Evolutionary conservation across 257 asterid genomes (phyloP).

Genomic region (Gentiana dahurica): DNA sequence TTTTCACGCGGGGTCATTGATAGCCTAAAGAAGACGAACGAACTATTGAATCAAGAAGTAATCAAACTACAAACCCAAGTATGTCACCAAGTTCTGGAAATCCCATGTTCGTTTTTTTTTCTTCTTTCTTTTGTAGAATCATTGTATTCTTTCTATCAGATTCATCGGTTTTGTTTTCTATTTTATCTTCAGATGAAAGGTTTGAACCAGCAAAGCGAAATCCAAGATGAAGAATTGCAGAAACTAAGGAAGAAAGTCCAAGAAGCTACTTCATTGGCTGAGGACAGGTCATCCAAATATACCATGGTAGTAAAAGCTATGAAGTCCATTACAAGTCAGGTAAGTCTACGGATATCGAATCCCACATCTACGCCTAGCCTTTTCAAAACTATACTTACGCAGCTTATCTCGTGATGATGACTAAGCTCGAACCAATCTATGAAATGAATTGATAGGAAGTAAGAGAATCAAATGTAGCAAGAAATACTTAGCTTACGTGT

Average conservation of each 20-base stretch:
- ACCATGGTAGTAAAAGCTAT: constrained; percentile 39
- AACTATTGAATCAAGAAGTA: constrained; percentile 62
- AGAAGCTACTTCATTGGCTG: constrained; percentile 45
- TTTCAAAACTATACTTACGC: no score
- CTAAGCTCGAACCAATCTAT: no score
- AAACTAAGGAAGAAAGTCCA: constrained; percentile 45
- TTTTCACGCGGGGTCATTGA: constrained; percentile 79
- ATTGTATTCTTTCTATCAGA: constrained; percentile 1
- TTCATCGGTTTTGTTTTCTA: background rate
- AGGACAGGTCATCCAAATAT: constrained; percentile 51
- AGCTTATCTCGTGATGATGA: no score
- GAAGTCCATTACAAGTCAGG: constrained; percentile 55
- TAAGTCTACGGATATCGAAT: constrained; percentile 12
- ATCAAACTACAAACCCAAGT: constrained; percentile 64
- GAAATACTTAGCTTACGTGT: no score
- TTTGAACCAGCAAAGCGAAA: constrained; percentile 55
- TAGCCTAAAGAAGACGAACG: constrained; percentile 70
- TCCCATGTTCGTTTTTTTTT: constrained; percentile 2
- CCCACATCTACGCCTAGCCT: background rate
- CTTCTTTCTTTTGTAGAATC: background rate
- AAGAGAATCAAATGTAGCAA: no score
- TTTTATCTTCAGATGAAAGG: constrained; percentile 34
- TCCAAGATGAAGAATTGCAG: constrained; percentile 52
- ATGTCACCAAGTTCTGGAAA: constrained; percentile 7
- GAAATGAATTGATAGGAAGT: no score